phyloP scores from a whole-genome alignment of 129 eudicot species.

The Glebionis coronaria region DNA sequence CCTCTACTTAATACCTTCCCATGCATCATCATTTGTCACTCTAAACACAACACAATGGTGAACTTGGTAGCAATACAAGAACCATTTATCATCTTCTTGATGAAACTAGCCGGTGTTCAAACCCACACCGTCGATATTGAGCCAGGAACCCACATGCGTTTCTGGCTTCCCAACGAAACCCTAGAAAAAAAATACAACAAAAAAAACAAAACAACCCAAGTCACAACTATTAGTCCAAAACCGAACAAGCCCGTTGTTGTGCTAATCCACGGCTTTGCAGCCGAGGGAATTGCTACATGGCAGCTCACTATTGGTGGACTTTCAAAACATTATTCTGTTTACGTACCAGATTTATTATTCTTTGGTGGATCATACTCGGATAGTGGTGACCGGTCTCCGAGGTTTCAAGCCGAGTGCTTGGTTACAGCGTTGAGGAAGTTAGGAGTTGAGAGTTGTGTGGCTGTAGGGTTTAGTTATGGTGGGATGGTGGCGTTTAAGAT shows the following conservation, averaged over 20 bases:
- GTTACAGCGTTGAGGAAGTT: constrained; percentile 49
- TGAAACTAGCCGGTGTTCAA: constrained; percentile 77
- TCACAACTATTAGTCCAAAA: constrained; percentile 24
- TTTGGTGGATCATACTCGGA: constrained; percentile 75
- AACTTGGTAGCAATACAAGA: constrained; percentile 75
- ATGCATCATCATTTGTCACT: constrained; percentile 1
- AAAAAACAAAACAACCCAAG: constrained; percentile 5
- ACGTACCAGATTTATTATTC: constrained; percentile 93
- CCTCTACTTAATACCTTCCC: constrained; percentile 18
- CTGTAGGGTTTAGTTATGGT: constrained; percentile 95
- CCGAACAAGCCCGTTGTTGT: constrained; percentile 69
- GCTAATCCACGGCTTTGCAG: constrained; percentile 83
- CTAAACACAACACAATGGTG: constrained; percentile 47
- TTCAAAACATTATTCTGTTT: constrained; percentile 64
- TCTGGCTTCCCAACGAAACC: constrained; percentile 79
- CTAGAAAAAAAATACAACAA: constrained; percentile 37
- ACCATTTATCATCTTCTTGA: constrained; percentile 52
- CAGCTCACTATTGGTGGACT: constrained; percentile 70
- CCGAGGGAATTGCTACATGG: constrained; percentile 91
- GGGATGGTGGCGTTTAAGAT: constrained; percentile 92
- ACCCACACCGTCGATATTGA: constrained; percentile 55
- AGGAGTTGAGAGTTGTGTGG: constrained; percentile 58
- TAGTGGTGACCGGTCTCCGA: constrained; percentile 62
- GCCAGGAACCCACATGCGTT: constrained; percentile 71
- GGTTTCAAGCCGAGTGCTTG: constrained; percentile 79